These are phyloP conservation scores for Xylaria sp. DNA, from an alignment of 2,329 filamentous ascomycete species.

Conservation along the genomic window DNA sequence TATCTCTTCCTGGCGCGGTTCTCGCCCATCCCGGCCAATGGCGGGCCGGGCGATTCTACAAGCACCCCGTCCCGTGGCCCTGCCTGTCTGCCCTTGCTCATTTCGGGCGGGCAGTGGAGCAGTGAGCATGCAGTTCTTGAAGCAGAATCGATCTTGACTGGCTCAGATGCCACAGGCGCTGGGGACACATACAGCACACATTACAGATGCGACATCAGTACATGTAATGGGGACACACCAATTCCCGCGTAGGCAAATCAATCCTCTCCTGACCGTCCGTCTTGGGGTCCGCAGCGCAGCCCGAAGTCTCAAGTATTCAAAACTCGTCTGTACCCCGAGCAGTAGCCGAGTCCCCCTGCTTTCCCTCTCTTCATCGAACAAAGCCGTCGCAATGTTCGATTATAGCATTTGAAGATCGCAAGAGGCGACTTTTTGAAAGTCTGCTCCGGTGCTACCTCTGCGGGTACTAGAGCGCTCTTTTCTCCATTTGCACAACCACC, in stretches of 20 bases:
- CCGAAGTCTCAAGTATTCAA: slow-evolving; percentile 39
- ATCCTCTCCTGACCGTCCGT: slow-evolving; percentile 30
- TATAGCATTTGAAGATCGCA: slow-evolving; percentile 56
- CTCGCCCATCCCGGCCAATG: neutral
- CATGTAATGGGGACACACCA: slow-evolving; percentile 24
- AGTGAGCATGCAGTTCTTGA: slow-evolving; percentile 24
- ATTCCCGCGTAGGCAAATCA: slow-evolving; percentile 17
- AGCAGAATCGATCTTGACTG: slow-evolving; percentile 21
- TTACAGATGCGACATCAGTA: slow-evolving; percentile 6
- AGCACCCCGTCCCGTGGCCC: slow-evolving; percentile 9
- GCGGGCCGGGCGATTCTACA: neutral
- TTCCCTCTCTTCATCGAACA: slow-evolving; percentile 53
- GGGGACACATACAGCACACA: slow-evolving; percentile 29
- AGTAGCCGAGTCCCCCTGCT: slow-evolving; percentile 39
- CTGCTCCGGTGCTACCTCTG: slow-evolving; percentile 50
- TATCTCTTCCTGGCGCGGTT: no score
- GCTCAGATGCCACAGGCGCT: slow-evolving; percentile 17
- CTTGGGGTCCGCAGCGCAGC: slow-evolving; percentile 29
- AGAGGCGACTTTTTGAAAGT: slow-evolving; percentile 57
- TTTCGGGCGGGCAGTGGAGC: slow-evolving; percentile 23
- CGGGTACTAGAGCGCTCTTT: slow-evolving; percentile 25
- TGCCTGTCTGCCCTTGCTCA: slow-evolving; percentile 11
- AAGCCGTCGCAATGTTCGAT: slow-evolving; percentile 60
- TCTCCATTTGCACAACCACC: slow-evolving; percentile 29
- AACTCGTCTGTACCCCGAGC: slow-evolving; percentile 44